phyloP scores from a whole-genome alignment of 192 early-diverging fungal species.

The Linnemannia elongata region DNA sequence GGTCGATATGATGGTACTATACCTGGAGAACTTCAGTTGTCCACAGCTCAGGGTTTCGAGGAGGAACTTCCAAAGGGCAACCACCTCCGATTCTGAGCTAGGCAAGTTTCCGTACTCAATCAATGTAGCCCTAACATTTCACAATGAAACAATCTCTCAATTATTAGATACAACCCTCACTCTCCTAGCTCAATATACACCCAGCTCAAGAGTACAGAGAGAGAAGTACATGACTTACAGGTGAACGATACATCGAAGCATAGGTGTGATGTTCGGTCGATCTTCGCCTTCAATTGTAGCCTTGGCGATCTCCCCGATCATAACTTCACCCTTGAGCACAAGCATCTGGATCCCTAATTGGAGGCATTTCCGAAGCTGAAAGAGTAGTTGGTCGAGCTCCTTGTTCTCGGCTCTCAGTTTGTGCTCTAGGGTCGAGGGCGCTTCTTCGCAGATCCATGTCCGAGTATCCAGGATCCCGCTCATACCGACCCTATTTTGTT shows the following conservation, averaged over 20 bases:
- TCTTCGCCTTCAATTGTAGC: neutral
- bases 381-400: neutral
- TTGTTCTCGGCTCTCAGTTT: neutral
- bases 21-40: slow-evolving; percentile 15
- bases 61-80: slow-evolving; percentile 15
- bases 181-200: neutral
- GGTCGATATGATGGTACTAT: neutral
- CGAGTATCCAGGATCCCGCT: slow-evolving; percentile 1
- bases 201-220: neutral
- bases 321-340: slow-evolving; percentile 8
- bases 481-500: neutral
- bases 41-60: slow-evolving; percentile 18
- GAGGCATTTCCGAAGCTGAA: neutral
- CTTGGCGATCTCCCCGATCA: slow-evolving; percentile 2
- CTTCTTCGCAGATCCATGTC: slow-evolving; percentile 5
- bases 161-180: too few relatives aligned
- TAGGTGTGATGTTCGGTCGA: neutral
- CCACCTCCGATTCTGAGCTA: slow-evolving; percentile 10
- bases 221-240: neutral
- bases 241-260: neutral
- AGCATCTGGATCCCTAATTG: slow-evolving; percentile 3
- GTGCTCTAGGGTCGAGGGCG: neutral
- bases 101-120: slow-evolving; percentile 9
- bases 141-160: neutral
- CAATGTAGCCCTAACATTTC: neutral